Base-by-base conservation (phyloP, 306 rosid species). In the Canavalia ensiformis region DNA sequence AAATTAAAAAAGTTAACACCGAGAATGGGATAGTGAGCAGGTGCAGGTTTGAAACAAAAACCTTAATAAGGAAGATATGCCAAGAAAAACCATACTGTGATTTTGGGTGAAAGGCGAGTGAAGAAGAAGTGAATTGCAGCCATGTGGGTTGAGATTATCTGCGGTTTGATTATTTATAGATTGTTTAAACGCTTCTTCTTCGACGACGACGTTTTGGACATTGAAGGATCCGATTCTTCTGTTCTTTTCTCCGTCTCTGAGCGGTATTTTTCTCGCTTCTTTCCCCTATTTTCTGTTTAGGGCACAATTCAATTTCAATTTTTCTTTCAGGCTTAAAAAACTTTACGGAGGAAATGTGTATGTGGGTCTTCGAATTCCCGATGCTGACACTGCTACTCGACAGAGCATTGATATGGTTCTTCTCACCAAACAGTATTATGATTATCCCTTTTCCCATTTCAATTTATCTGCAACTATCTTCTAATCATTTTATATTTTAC, bases 281-380 rank as follows among this genome's bases (percentile, higher is more conserved):
- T n/a, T 8, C 12, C 49, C n/a, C 8, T 2, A 12, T 45, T 78
- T 46, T 25, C 33, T 37, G 2, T 44, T 62, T 62, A 60, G 39
- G 73, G 55, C 39, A 28, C 5, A 0, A 4, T 25, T 3, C 57
- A 3, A 33, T 76, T n/a, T 57, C 52, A 33, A 2, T 47, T 18
- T 37, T 52, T 18, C 25, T 67, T 52, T 18, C 80, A 93, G 97
- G 83, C 86, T 95, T 73, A 84, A 83, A 62, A 93, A 93, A 89
- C 84, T 91, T 82, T 89, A 87, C 25, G 94, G 94, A 49, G 98
- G 90, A 39, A 91, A 87, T 67, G 93, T 87, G 8, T 88, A 78
- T 68, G 89, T 86, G 2, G 99, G 97, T 76, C 97, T 95, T 81
- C 92, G 97, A 18, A 90, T 95, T 81, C 99, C 99, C 1, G 99